Evolutionary conservation across 2,329 filamentous ascomycete species (phyloP).

Genomic region (Aureobasidium sp.): DNA sequence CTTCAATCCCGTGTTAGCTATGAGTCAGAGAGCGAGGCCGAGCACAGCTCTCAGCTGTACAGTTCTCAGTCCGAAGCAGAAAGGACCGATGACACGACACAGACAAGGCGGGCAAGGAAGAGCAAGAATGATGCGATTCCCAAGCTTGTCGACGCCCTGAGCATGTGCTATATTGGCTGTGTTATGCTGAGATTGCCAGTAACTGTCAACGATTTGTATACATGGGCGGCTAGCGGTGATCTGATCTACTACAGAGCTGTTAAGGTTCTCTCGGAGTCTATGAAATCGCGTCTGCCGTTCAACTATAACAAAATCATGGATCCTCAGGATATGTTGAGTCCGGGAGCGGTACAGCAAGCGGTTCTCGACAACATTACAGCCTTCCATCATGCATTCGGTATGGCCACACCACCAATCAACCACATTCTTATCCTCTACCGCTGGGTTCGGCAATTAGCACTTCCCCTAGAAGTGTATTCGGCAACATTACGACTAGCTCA

Average conservation of each 20-base stretch:
- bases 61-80: conserved; percentile 51
- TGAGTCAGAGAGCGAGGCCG: conserved; percentile 29
- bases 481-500: conserved; percentile 52
- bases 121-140: conserved; percentile 50
- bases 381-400: conserved; percentile 60
- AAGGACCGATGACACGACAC: conserved; percentile 33
- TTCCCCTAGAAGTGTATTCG: conserved; percentile 65
- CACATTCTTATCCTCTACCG: conserved; percentile 59
- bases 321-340: conserved; percentile 39
- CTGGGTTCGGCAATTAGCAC: conserved; percentile 61
- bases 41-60: conserved; percentile 45
- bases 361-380: conserved; percentile 57
- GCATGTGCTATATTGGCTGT: conserved; percentile 71
- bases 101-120: conserved; percentile 37
- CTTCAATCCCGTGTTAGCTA: conserved; percentile 40
- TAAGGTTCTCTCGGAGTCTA: conserved; percentile 53
- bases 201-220: conserved; percentile 63
- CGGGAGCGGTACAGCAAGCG: conserved; percentile 56
- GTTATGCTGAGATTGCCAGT: conserved; percentile 69
- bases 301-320: conserved; percentile 56
- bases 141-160: conserved; percentile 65
- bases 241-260: conserved; percentile 65
- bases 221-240: conserved; percentile 60
- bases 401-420: conserved; percentile 69
- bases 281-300: conserved; percentile 58